phyloP scores from a whole-genome alignment of 2,329 filamentous ascomycete species.

The Dactylellina haptotyla region DNA sequence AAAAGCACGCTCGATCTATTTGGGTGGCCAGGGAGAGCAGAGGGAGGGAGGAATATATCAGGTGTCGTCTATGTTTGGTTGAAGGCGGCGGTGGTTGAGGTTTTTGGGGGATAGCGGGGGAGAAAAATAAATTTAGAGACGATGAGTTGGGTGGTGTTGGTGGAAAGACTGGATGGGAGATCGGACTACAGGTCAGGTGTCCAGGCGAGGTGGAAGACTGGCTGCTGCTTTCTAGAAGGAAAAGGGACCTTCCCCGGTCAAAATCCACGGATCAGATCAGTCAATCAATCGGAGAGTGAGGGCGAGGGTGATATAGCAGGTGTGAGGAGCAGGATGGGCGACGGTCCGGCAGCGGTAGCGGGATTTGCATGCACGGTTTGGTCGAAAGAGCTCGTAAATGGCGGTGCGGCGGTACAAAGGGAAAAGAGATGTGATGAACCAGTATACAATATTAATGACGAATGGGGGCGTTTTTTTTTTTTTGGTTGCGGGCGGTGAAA shows the following conservation, averaged over 20 bases:
- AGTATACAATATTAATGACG: too few species aligned
- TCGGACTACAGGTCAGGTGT: not conserved
- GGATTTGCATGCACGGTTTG: not conserved
- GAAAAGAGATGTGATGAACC: too few species aligned
- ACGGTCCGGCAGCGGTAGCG: not conserved
- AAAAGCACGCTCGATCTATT: constrained; percentile 18
- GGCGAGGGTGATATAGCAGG: not conserved
- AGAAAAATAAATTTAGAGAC: not conserved
- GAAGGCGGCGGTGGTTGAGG: not conserved
- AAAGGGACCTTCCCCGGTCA: not conserved
- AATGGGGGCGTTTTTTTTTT: not conserved
- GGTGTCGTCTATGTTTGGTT: not conserved
- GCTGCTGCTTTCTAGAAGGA: too few species aligned
- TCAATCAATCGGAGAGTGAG: not conserved
- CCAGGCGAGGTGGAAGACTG: not conserved
- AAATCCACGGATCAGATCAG: too few species aligned
- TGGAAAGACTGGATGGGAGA: too few species aligned
- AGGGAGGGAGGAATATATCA: not conserved
- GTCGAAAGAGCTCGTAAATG: too few species aligned
- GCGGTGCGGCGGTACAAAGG: too few species aligned
- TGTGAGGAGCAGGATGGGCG: not conserved
- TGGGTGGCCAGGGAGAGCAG: not conserved
- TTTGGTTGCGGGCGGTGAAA: constrained; percentile 9
- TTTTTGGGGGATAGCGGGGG: not conserved
- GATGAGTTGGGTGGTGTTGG: not conserved